Percentiles rank a stretch among this genome's conserved stretches.
These are phyloP conservation scores for Suillus hirtellus DNA, from an alignment of 768 basidiomycete genomes.

Conservation along the genomic window DNA sequence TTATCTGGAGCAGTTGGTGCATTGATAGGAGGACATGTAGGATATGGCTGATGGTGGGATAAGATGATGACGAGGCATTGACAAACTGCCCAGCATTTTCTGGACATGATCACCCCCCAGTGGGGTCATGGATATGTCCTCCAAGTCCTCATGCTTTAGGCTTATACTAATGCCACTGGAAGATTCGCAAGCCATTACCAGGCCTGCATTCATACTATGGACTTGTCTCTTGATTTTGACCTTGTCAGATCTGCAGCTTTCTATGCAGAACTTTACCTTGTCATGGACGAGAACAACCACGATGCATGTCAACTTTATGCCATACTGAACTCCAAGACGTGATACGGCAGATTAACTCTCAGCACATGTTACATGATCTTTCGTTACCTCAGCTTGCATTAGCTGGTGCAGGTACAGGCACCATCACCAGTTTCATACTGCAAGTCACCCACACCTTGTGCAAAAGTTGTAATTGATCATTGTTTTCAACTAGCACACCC, in stretches of 20 bases:
- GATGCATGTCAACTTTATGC: conserved; percentile 84
- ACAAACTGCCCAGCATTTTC: too few species aligned
- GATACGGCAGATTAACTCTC: conserved; percentile 46
- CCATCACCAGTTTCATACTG: conserved; percentile 85
- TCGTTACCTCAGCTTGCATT: conserved; percentile 69
- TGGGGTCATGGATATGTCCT: too few species aligned
- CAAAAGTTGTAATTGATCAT: not conserved
- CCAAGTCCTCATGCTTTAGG: conserved; percentile 26
- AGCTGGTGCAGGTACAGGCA: conserved; percentile 85
- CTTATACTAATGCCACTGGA: conserved; percentile 57
- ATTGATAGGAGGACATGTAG: too few species aligned
- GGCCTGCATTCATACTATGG: conserved; percentile 62
- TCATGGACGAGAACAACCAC: conserved; percentile 69
- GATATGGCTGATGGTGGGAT: too few species aligned
- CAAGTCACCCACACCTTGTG: conserved; percentile 38
- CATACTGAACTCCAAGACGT: conserved; percentile 74
- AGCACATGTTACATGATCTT: conserved; percentile 42
- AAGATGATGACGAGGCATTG: too few species aligned
- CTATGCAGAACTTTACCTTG: conserved; percentile 84
- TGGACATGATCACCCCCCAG: too few species aligned
- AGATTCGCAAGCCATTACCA: conserved; percentile 31
- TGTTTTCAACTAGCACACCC: conserved; percentile 62
- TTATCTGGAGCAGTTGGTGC: too few species aligned
- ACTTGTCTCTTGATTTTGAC: conserved; percentile 75
- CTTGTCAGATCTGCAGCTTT: conserved; percentile 81